A percentile compares a stretch with the other conserved stretches of the same genome.
phyloP scores from a whole-genome alignment of 2,329 filamentous ascomycete genomes.

The Xylaria sp. region DNA sequence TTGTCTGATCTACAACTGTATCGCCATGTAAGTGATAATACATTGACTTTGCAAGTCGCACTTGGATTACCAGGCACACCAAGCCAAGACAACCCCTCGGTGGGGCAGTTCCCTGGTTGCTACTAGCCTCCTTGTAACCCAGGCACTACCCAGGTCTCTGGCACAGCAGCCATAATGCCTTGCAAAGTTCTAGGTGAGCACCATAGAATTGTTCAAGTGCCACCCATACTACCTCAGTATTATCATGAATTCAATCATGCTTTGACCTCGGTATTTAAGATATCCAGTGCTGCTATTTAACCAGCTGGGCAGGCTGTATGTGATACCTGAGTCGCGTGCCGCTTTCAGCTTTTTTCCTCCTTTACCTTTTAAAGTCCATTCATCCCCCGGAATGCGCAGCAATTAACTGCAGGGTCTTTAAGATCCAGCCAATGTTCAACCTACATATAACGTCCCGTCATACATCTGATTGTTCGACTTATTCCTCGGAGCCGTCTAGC shows the following conservation, averaged over 20 bases:
- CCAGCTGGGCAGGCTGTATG: too few relatives aligned
- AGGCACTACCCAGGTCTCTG: not conserved
- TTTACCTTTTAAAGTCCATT: not conserved
- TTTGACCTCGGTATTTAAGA: too few relatives aligned
- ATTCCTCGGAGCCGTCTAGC: not conserved
- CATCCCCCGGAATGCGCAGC: not conserved
- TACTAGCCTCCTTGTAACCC: not conserved
- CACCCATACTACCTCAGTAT: too few relatives aligned
- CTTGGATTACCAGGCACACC: not conserved
- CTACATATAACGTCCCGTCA: not conserved
- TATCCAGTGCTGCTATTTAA: too few relatives aligned
- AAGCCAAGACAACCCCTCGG: slow-evolving; percentile 9
- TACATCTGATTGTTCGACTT: not conserved
- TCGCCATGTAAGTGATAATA: not conserved
- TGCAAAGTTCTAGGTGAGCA: not conserved
- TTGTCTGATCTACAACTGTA: not conserved
- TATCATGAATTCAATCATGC: too few relatives aligned
- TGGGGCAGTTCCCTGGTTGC: slow-evolving; percentile 6
- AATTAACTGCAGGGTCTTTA: not conserved
- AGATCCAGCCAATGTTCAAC: not conserved
- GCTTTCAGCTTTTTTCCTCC: not conserved
- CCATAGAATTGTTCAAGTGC: too few relatives aligned
- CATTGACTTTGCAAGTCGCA: not conserved
- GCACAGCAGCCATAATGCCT: not conserved
- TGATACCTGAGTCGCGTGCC: too few relatives aligned